Evolutionary conservation across 2,329 filamentous ascomycete genomes (phyloP).

Genomic region (Fusarium coffeatum): DNA sequence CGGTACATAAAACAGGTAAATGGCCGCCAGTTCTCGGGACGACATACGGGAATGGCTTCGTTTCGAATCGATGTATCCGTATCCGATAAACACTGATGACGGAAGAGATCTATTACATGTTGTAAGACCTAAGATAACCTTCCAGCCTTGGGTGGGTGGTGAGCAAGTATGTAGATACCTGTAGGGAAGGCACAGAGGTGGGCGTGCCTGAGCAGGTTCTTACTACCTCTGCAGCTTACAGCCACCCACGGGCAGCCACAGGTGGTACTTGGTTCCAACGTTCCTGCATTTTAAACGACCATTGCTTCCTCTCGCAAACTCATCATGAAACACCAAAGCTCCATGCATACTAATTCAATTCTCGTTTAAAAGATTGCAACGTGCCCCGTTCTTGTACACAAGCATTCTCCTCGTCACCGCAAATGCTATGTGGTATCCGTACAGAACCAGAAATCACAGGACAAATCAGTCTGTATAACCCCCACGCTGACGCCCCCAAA

Average conservation of each 20-base stretch:
- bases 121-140: not conserved
- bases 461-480: not conserved
- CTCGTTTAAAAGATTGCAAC: not conserved
- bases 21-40: conserved; percentile 1
- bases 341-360: not conserved
- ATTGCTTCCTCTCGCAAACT: not conserved
- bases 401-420: not conserved
- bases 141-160: not conserved
- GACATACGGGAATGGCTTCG: conserved; percentile 12
- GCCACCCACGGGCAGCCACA: not conserved
- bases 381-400: not conserved
- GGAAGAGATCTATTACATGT: not conserved
- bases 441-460: not conserved
- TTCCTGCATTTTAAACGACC: conserved; percentile 9
- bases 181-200: not conserved
- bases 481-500: conserved; percentile 25
- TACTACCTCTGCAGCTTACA: not conserved
- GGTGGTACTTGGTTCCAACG: not conserved
- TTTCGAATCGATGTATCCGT: not conserved
- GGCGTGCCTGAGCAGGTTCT: not conserved
- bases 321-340: not conserved
- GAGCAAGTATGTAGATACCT: not conserved
- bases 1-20: conserved; percentile 4
- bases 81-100: not conserved
- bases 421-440: not conserved